Evolutionary conservation across 441 rosid genomes (phyloP).

Genomic region (Francoa sonchifolia): DNA sequence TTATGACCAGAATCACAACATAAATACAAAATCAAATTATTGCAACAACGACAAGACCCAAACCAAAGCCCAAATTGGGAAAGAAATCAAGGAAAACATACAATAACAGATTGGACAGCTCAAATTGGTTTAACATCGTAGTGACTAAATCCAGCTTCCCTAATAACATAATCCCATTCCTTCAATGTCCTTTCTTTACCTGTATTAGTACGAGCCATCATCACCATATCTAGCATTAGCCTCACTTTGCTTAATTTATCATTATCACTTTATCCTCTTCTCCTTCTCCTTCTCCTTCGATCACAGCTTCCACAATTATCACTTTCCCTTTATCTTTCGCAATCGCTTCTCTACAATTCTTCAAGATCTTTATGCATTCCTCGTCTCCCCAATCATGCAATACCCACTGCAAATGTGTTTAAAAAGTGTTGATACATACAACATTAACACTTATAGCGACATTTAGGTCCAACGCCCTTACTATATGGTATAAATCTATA

Average conservation of each 20-base stretch:
- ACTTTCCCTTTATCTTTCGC: constrained; percentile 39
- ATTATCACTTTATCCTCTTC: too few relatives aligned
- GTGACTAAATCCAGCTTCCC: constrained; percentile 42
- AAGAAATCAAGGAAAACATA: constrained; percentile 36
- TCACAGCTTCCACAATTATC: constrained; percentile 41
- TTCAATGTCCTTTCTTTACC: constrained; percentile 56
- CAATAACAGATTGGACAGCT: constrained; percentile 34
- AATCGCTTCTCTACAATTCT: constrained; percentile 50
- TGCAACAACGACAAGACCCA: too few relatives aligned
- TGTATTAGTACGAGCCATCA: constrained; percentile 49
- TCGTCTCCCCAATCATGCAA: constrained; percentile 67
- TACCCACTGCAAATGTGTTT: constrained; percentile 55
- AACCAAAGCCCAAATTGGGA: too few relatives aligned
- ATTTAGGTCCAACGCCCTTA: neutral
- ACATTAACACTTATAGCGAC: neutral
- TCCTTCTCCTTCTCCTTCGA: constrained; percentile 25
- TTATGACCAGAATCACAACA: too few relatives aligned
- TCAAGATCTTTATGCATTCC: constrained; percentile 49
- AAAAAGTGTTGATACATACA: too few relatives aligned
- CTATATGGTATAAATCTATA: neutral
- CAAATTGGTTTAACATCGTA: constrained; percentile 25
- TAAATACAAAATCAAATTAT: too few relatives aligned
- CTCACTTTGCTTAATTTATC: constrained; percentile 27
- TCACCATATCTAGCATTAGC: constrained; percentile 49
- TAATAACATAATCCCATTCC: constrained; percentile 52